Base-by-base conservation (phyloP, 31 red algal genomes). In the Odonthalia washingtoniensis region DNA sequence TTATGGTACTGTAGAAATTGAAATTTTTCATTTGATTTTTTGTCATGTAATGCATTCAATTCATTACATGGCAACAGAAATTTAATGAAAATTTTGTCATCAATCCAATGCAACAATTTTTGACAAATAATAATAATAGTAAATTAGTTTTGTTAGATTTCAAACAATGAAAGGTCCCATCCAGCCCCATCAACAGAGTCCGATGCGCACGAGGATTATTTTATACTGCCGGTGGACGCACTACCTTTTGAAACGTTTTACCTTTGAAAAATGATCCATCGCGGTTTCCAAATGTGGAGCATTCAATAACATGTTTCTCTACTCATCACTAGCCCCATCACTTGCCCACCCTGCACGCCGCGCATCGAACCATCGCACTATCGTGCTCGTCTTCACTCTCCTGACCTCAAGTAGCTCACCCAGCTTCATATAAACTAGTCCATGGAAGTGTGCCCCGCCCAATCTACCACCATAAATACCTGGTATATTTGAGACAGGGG, bases 191-290 rank as follows among this genome's bases (percentile, higher is more conserved):
- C 28, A 87, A 37, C 61, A 90, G 80, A 45, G 78, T 87, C 9
- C 67, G 70, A 17, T 88, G 87, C 5, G 83, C 82, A 2, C 83
- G 85, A 21, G 80, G 81, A 33, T 67, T 63, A 16, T 46, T 69
- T 35, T 46, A 40, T 38, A 46, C 60, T 41, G 74, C 92, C 5
- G 79, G 72, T 39, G 72, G 81, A 12, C 82, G 52, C 26, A 87
- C 57, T 36, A 80, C 74, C 62, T 78, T 83, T 65, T 88, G 88
- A 65, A 61, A 70, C 64, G 83, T 88, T 3, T 84, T 73, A 37
- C 83, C 87, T 72, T 86, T 88, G 44, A 86, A 95, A 78, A 76
- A 95, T 4, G 84, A 72, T 93, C 91, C 60, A 70, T 70, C 4
- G 84, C 80, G 37, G 67, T 31, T 39, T 72, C 40, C 40, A 88